Percentiles rank a stretch among this genome's conserved stretches.
phyloP scores from a whole-genome alignment of 2,329 filamentous ascomycete genomes.

The Ophiostoma quercus region DNA sequence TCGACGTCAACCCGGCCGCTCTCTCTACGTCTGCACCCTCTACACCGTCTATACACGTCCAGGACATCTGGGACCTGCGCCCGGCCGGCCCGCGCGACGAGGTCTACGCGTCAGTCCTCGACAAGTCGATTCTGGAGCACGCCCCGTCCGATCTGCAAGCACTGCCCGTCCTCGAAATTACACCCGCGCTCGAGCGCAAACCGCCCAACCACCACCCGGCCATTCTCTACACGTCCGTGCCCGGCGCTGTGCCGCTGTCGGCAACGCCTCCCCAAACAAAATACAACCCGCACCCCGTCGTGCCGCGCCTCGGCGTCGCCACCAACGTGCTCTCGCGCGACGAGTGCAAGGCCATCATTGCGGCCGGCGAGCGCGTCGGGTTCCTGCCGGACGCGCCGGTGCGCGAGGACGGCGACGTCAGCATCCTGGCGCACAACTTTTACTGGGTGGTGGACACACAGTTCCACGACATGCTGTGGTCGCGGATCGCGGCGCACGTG shows the following conservation, averaged over 20 bases:
- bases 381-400: conserved; percentile 65
- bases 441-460: conserved; percentile 63
- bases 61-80: conserved; percentile 57
- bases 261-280: conserved; percentile 39
- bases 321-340: conserved; percentile 54
- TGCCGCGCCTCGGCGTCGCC: conserved; percentile 57
- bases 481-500: conserved; percentile 53
- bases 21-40: conserved; percentile 27
- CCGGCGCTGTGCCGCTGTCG: conserved; percentile 52
- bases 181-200: conserved; percentile 54
- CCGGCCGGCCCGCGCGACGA: conserved; percentile 38
- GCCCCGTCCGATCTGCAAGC: conserved; percentile 36
- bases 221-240: conserved; percentile 56
- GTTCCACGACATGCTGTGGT: conserved; percentile 61
- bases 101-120: conserved; percentile 53
- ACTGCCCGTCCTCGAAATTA: conserved; percentile 58
- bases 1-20: conserved; percentile 44
- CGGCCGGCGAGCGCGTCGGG: conserved; percentile 58
- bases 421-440: conserved; percentile 66
- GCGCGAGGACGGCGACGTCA: conserved; percentile 59
- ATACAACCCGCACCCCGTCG: conserved; percentile 55
- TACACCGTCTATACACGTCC: conserved; percentile 49
- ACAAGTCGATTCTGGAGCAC: conserved; percentile 48
- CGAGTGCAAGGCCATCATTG: conserved; percentile 63
- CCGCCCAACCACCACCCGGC: conserved; percentile 64